Evolutionary conservation across 2,329 filamentous ascomycete species (phyloP).

Genomic region (Cladorrhinum sp.): DNA sequence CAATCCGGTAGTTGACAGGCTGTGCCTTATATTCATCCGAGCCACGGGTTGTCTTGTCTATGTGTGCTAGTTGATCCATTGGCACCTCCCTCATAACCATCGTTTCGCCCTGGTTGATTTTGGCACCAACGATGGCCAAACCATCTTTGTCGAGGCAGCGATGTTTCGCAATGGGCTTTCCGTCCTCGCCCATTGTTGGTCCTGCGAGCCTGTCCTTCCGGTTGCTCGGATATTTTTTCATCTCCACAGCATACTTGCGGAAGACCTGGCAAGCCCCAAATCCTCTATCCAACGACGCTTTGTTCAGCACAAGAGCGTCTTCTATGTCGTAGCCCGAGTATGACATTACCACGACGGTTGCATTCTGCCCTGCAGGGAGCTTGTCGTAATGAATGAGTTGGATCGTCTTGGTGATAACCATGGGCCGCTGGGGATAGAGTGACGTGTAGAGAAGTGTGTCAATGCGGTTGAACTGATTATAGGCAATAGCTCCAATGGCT

Average conservation of each 20-base stretch:
- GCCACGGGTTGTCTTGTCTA: constrained; percentile 63
- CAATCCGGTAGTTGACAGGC: constrained; percentile 74
- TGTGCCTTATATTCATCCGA: constrained; percentile 64
- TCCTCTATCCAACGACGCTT: constrained; percentile 89
- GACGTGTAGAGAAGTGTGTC: constrained; percentile 94
- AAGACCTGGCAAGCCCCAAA: constrained; percentile 98
- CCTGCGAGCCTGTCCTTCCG: constrained; percentile 64
- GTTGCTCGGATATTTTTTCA: constrained; percentile 87
- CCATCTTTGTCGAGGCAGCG: constrained; percentile 79
- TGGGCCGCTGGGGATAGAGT: constrained; percentile 94
- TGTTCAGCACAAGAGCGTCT: constrained; percentile 94
- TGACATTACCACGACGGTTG: constrained; percentile 97
- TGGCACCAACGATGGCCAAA: constrained; percentile 79
- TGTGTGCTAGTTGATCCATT: constrained; percentile 69
- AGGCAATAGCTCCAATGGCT: constrained; percentile 96
- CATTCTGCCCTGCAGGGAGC: constrained; percentile 92
- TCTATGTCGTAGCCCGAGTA: constrained; percentile 99
- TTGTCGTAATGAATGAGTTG: constrained; percentile 97
- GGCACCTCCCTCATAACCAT: constrained; percentile 91
- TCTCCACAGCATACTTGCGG: constrained; percentile 81
- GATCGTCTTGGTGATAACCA: constrained; percentile 96
- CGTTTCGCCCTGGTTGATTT: constrained; percentile 73
- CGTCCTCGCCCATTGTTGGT: constrained; percentile 58
- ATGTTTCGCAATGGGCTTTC: constrained; percentile 63
- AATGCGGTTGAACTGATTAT: constrained; percentile 96